Conservation (phyloP, 83 land plant genomes). For the Larix sibirica region DNA sequence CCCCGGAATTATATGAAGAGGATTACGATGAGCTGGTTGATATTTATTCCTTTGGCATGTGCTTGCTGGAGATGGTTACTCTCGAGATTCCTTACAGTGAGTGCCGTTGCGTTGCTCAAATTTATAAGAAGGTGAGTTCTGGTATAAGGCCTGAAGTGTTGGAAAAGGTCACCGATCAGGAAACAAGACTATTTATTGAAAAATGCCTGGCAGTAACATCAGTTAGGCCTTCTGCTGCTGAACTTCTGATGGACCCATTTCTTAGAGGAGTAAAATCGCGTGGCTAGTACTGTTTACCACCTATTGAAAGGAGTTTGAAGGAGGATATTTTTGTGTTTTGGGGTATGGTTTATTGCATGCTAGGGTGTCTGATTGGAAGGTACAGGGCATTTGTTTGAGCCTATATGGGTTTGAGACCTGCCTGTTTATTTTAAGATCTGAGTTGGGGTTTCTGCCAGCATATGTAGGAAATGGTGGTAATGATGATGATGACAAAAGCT, state of each 20-base stretch:
- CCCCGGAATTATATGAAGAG: slow-evolving; percentile 88
- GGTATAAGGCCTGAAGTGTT: slow-evolving; percentile 53
- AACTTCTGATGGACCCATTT: slow-evolving; percentile 64
- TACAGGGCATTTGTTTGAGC: too few relatives aligned
- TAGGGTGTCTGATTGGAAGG: too few relatives aligned
- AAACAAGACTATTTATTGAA: slow-evolving; percentile 56
- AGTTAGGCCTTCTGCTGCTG: slow-evolving; percentile 62
- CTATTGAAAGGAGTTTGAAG: too few relatives aligned
- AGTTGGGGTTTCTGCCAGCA: too few relatives aligned
- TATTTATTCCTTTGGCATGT: slow-evolving; percentile 88
- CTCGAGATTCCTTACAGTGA: slow-evolving; percentile 24
- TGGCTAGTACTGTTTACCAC: too few relatives aligned
- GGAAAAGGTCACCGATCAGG: slow-evolving; percentile 46
- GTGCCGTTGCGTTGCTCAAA: slow-evolving; percentile 64
- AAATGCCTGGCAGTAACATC: slow-evolving; percentile 48
- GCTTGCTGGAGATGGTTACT: slow-evolving; percentile 86
- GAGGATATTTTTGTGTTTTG: too few relatives aligned
- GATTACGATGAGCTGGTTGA: slow-evolving; percentile 85
- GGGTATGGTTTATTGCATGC: too few relatives aligned
- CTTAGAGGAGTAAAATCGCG: slow-evolving; percentile 19
- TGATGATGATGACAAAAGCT: too few relatives aligned
- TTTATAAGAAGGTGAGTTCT: slow-evolving; percentile 74
- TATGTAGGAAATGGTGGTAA: too few relatives aligned
- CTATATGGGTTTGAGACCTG: too few relatives aligned
- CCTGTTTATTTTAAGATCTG: too few relatives aligned